Base-by-base conservation (phyloP, 2,329 filamentous ascomycete species). In the Xylaria sp. region DNA sequence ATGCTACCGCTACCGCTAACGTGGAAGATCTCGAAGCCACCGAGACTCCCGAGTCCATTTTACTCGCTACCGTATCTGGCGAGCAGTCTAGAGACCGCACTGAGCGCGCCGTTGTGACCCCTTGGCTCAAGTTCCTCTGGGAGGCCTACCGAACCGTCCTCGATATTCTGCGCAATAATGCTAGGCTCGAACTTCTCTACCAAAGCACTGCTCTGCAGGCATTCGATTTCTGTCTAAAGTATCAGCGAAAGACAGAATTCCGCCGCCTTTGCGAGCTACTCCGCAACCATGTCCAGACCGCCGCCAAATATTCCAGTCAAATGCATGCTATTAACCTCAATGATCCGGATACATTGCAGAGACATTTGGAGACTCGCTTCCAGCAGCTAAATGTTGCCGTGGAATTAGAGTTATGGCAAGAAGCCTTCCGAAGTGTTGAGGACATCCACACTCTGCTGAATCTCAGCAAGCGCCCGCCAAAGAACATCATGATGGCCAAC, bases 401-500 rank as follows among this genome's bases (percentile, higher is more conserved):
- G 67, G 96, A 99, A 84, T 87, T 99, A 65, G 96, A 99, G 83
- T 85, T 99, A 52, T 99, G 96, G 96, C 96, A 99, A 83, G 96
- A 99, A 85, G 96, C 96, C 72, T 99, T 99, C 91, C 93, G 96
- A 81, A 97, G 94, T 78, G 95, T 99, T 58, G 96, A 99, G 84
- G 96, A 99, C 80, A 98, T 98, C 75, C 96, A 99, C 84, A 98
- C 94, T 60, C 89, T 99, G 63, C 90, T 99, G 74, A 98, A 91
- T 84, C 88, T 98, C 75, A 98, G 95, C 91, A 98, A 98, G 89
- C 93, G 96, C 64, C 94, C 94, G 45, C 91, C 96, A 63, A 98
- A 98, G 91, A 97, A 97, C 80, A 87, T 97, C 79, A 98, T 99
- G 96, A 99, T 99, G 96, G 96, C 96, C 83, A 99, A 98, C 86